Evolutionary conservation across 129 eudicot genomes (phyloP), one percentile per base, ranked within the genome.

Genomic region (Tanacetum coccineum): DNA sequence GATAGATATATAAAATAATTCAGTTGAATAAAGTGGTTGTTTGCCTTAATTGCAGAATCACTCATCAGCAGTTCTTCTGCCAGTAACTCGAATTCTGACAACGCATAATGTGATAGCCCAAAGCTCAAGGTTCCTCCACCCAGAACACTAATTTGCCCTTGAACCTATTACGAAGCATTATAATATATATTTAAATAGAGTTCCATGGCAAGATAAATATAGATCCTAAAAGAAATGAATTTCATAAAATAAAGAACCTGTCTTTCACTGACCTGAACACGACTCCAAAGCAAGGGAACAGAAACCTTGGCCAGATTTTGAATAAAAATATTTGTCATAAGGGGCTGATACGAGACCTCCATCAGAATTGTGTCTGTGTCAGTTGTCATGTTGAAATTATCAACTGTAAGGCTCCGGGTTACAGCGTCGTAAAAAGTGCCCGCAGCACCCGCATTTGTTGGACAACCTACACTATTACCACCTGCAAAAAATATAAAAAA

Each of bases 41-140:
- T 70, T 76, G 83, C 99, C 91, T 88, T 89, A 22, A 94, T 76
- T 66, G 76, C 66, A 28, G 99, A 94, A 71, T 89, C 90, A 79
- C 99, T 94, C 99, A 94, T 94, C 45, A 94, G 82, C 60, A 94
- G 78, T 80, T 94, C 99, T 81, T 94, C 99, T 46, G 97, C 99
- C 76, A 87, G 67, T 64, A 94, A 70, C 73, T 94, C 99, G 51
- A 94, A 94, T 73, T 94, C 99, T 62, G 99, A 94, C 70, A 85
- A 79, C 62, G 99, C 78, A 85, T 84, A 94, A 74, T 83, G 95
- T 44, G 95, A 83, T 45, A 94, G 84, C 57, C 99, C 99, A 76
- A 94, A 94, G 82, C 97, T 94, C 85, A 94, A 74, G 28, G 66
- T 83, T 67, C 90, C 96, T 72, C 90, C 88, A 87, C 62, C 65